Evolutionary conservation across 768 basidiomycete genomes (phyloP).

Genomic region (Serendipita sp.): DNA sequence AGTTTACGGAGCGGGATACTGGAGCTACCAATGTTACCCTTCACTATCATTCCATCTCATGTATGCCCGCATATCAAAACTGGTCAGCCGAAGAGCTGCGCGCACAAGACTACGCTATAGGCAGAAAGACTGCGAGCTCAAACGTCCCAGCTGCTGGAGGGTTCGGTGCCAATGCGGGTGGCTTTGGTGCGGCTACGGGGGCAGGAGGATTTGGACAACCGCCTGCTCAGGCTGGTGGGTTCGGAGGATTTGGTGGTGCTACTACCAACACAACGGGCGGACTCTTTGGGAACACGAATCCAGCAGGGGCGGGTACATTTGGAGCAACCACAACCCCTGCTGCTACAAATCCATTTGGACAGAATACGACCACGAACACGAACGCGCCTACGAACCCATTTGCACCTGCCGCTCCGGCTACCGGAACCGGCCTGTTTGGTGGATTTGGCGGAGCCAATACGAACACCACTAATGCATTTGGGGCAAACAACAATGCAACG

Average conservation of each 20-base stretch:
- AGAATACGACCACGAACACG: not conserved
- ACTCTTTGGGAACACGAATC: slow-evolving; percentile 23
- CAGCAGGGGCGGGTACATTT: slow-evolving; percentile 9
- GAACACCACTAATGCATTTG: not conserved
- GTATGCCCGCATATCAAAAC: slow-evolving; percentile 61
- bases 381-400: not conserved
- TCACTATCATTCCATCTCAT: slow-evolving; percentile 69
- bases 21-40: slow-evolving; percentile 25
- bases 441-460: not conserved
- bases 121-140: slow-evolving; percentile 40
- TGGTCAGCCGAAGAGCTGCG: slow-evolving; percentile 73
- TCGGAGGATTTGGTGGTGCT: not conserved
- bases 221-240: not conserved
- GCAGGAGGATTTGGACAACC: slow-evolving; percentile 12
- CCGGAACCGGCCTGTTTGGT: not conserved
- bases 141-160: slow-evolving; percentile 21
- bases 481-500: not conserved
- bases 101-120: slow-evolving; percentile 57
- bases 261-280: slow-evolving; percentile 12
- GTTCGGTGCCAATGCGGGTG: slow-evolving; percentile 35
- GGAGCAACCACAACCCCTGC: not conserved
- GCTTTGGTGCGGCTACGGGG: slow-evolving; percentile 17
- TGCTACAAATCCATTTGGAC: not conserved
- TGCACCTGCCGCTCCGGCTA: not conserved
- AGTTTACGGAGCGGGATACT: slow-evolving; percentile 50